A percentile compares a stretch with the other conserved stretches of the same genome.
Evolutionary conservation across 2,329 filamentous ascomycete genomes (phyloP).

Genomic region (Hyphodiscus sp.): DNA sequence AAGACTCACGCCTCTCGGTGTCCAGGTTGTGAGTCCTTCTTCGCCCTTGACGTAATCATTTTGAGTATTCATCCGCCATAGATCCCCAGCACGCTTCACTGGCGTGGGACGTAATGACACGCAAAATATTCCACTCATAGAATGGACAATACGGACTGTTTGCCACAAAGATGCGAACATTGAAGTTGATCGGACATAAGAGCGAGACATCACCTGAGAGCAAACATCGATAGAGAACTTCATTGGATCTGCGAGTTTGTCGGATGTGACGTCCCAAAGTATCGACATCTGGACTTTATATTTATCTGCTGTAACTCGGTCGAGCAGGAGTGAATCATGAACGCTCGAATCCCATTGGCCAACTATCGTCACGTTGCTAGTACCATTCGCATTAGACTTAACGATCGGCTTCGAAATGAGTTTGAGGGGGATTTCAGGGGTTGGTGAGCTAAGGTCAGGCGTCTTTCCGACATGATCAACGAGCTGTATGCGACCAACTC

Average conservation of each 20-base stretch:
- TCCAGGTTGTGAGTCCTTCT: conserved; percentile 78
- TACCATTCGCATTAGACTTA: conserved; percentile 83
- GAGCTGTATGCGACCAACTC: conserved; percentile 74
- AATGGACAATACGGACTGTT: conserved; percentile 77
- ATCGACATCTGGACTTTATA: conserved; percentile 85
- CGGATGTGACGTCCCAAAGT: conserved; percentile 78
- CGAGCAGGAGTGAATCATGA: conserved; percentile 87
- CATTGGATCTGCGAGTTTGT: conserved; percentile 82
- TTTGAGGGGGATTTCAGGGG: conserved; percentile 70
- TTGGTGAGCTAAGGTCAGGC: conserved; percentile 66
- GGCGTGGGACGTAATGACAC: conserved; percentile 80
- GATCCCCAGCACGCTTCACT: conserved; percentile 83
- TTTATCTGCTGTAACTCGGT: conserved; percentile 87
- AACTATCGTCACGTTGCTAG: conserved; percentile 75
- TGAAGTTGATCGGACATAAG: conserved; percentile 78
- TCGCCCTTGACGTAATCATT: conserved; percentile 96
- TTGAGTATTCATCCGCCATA: conserved; percentile 94
- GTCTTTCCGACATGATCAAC: conserved; percentile 81
- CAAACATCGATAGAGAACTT: conserved; percentile 75
- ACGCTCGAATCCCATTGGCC: conserved; percentile 96
- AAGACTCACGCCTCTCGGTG: conserved; percentile 80
- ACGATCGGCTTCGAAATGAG: conserved; percentile 72
- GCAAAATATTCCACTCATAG: conserved; percentile 79
- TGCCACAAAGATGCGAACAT: conserved; percentile 86
- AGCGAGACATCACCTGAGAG: conserved; percentile 76